Percentiles rank a stretch among this genome's conserved stretches.
phyloP scores from a whole-genome alignment of 73 alveolate species.

The Uronychia setigera region DNA sequence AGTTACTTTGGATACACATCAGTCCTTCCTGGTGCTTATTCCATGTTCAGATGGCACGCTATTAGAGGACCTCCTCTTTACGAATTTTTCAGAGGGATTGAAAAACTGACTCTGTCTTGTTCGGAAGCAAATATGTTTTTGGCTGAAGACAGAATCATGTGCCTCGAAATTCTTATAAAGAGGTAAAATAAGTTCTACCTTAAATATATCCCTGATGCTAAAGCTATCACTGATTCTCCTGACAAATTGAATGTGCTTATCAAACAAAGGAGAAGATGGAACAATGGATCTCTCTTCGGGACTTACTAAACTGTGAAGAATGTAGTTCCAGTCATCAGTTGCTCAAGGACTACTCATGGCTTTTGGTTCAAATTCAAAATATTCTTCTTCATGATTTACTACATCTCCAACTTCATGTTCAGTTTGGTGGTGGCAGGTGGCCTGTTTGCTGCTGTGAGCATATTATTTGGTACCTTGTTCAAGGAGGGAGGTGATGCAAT shows the following conservation, averaged over 20 bases:
- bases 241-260: conserved; percentile 28
- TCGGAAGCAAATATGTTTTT: conserved; percentile 58
- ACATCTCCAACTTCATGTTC: conserved; percentile 9
- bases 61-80: conserved; percentile 52
- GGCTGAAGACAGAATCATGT: conserved; percentile 77
- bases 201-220: conserved; percentile 53
- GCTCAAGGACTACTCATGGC: conserved; percentile 40
- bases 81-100: conserved; percentile 47
- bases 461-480: not conserved
- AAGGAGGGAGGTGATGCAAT: not conserved
- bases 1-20: conserved; percentile 43
- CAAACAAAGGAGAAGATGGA: conserved; percentile 74
- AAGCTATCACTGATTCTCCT: conserved; percentile 71
- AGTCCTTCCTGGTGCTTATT: conserved; percentile 68
- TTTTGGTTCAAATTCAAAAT: conserved; percentile 11
- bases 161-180: conserved; percentile 51
- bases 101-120: conserved; percentile 43
- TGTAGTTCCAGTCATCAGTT: conserved; percentile 23
- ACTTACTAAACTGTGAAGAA: conserved; percentile 37
- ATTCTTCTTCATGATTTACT: conserved; percentile 36
- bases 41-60: conserved; percentile 61
- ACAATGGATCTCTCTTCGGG: conserved; percentile 68
- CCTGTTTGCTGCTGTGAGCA: conserved; percentile 9
- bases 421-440: conserved; percentile 1
- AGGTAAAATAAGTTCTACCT: conserved; percentile 7